Base-by-base conservation (phyloP, 2,329 filamentous ascomycete genomes). In the Salinomyces thailandicus region DNA sequence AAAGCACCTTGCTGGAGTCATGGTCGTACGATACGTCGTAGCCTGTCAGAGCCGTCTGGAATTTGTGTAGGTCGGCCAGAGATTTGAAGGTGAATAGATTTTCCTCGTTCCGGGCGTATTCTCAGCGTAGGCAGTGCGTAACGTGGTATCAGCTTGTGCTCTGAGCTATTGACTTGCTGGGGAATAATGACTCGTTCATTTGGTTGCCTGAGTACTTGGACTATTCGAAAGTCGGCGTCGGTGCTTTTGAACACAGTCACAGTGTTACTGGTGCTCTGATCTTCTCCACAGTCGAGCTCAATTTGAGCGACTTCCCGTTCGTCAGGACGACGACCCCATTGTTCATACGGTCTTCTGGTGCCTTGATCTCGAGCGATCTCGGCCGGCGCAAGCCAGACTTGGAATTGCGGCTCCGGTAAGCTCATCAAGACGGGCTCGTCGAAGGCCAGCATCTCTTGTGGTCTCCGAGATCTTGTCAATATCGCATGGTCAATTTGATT, bases 21-120 rank as follows among this genome's bases (percentile, higher is more conserved):
- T 48, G 43, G 20, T 48, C 43, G 13, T 45, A 44, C 8, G 44
- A 38, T 6, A 48, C 38, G 5, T 48, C 37, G 43, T 42, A 58
- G 38, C 35, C 55, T 35, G 33, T 48, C 35, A 49, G 38, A 13
- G 45, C 45, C 12, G 37, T 37, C 31, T 48, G 47, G 26, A 49
- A 44, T 11, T 24, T 27, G 37, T 35, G 39, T 8, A 48, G 37
- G 15, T 44, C 41, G n/a, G 39, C 27, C 9, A 41, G 29, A 14
- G 36, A 36, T n/a, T 13, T 24, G 32, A 49, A 49, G 12, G 31
- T 41, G 35, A 36, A 48, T 9, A 48, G 34, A 14, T 18, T 42
- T 32, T 46, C 47, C 14, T 44, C 43, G 31, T 43, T 42, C 4
- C 45, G 44, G 18, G 46, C 46, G 20, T 45, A 46, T 7, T 11